Evolutionary conservation across 441 rosid genomes (phyloP).

Genomic region (Bocquillonia castaneifolia): DNA sequence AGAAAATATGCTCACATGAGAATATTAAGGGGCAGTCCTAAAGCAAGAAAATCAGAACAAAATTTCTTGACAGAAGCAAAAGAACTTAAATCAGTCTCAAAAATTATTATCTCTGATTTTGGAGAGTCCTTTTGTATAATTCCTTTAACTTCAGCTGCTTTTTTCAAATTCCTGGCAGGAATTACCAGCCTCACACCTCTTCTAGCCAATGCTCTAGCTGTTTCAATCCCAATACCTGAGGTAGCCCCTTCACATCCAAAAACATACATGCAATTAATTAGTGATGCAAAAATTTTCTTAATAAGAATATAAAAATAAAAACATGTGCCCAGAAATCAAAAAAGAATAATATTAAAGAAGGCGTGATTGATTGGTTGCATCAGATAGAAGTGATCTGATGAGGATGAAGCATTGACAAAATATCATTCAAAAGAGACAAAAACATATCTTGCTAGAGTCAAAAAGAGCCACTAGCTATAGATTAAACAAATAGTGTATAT

Average conservation of each 20-base stretch:
- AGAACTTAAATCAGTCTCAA: constrained; percentile 83
- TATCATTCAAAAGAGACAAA: constrained; percentile 33
- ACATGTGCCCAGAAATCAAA: not conserved
- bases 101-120: constrained; percentile 43
- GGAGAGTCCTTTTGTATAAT: constrained; percentile 53
- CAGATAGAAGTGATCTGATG: too few relatives aligned
- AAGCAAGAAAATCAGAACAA: constrained; percentile 55
- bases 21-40: constrained; percentile 71
- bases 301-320: not conserved
- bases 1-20: constrained; percentile 59
- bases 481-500: not conserved
- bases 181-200: constrained; percentile 74
- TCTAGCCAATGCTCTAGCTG: constrained; percentile 72
- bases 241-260: constrained; percentile 55
- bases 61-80: constrained; percentile 68
- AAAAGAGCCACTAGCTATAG: constrained; percentile 20
- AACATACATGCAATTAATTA: not conserved
- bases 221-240: constrained; percentile 89
- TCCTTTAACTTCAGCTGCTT: constrained; percentile 56
- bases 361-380: too few relatives aligned
- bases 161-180: constrained; percentile 74
- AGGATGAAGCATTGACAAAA: not conserved
- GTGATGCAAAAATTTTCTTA: not conserved
- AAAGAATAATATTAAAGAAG: not conserved
- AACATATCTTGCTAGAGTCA: constrained; percentile 30